phyloP scores from a whole-genome alignment of 1,284 basidiomycete species.

The Boletus albobrunnescens region DNA sequence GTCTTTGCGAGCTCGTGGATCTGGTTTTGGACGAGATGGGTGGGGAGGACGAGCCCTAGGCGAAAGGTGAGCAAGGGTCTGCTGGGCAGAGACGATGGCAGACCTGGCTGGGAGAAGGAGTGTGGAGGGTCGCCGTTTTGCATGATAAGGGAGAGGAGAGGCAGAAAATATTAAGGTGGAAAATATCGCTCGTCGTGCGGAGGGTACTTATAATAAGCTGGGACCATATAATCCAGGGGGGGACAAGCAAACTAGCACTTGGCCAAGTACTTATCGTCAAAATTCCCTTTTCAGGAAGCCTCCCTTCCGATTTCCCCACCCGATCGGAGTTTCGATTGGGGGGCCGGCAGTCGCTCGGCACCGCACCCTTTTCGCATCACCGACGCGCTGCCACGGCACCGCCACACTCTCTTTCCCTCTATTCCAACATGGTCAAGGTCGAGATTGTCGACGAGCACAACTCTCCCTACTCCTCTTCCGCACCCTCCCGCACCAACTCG shows the following conservation, averaged over 20 bases:
- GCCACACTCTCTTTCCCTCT: constrained; percentile 10
- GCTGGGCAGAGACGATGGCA: too few species aligned
- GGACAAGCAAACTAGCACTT: too few species aligned
- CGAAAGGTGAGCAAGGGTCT: constrained; percentile 19
- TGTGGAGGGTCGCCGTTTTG: constrained; percentile 34
- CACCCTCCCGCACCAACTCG: constrained; percentile 64
- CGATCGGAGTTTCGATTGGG: constrained; percentile 27
- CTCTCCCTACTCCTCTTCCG: constrained; percentile 66
- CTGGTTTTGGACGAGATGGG: constrained; percentile 65
- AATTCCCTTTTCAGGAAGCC: constrained; percentile 10
- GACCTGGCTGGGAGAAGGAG: constrained; percentile 44
- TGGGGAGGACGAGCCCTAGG: constrained; percentile 56
- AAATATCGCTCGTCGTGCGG: constrained; percentile 19
- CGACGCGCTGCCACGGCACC: constrained; percentile 21
- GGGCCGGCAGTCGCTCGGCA: constrained; percentile 24
- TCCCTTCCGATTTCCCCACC: constrained; percentile 2
- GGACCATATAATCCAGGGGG: constrained; percentile 19
- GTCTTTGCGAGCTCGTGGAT: constrained; percentile 73
- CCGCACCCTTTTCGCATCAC: constrained; percentile 21
- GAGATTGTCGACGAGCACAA: constrained; percentile 76
- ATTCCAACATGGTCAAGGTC: constrained; percentile 71
- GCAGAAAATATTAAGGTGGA: constrained; percentile 27
- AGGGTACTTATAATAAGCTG: constrained; percentile 30
- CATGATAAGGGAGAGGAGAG: constrained; percentile 35
- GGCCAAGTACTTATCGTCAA: constrained; percentile 31